A percentile compares a stretch with the other conserved stretches of the same genome.
These are phyloP conservation scores for Carex cristatella DNA, from an alignment of 176 grass and related monocot genomes.

Conservation along the genomic window DNA sequence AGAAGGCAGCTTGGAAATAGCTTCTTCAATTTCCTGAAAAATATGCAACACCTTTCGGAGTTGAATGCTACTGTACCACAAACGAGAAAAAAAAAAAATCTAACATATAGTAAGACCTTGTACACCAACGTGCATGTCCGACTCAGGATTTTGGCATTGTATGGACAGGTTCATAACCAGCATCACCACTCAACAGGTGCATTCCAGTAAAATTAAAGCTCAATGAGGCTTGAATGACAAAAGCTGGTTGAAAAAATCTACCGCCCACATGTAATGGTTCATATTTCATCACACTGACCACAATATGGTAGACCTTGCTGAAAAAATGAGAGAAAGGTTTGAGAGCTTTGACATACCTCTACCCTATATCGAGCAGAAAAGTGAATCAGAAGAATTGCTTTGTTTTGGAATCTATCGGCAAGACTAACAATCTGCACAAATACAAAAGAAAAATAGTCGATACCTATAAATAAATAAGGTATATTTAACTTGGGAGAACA, in stretches of 20 bases:
- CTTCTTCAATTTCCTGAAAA: constrained; percentile 69
- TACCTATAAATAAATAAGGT: background rate
- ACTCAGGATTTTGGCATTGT: background rate
- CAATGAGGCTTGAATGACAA: background rate
- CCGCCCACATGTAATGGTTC: background rate
- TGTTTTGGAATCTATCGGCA: constrained; percentile 62
- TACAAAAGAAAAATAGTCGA: background rate
- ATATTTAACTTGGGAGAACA: background rate
- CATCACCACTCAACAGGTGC: background rate
- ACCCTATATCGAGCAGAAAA: constrained; percentile 74
- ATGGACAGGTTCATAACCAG: background rate
- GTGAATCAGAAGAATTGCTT: constrained; percentile 81
- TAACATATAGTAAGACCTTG: background rate
- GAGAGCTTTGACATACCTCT: constrained; percentile 40
- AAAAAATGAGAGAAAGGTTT: background rate
- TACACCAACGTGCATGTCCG: background rate
- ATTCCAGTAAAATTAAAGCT: constrained; percentile 3
- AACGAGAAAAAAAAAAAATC: background rate
- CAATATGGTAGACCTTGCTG: background rate
- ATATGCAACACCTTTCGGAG: background rate
- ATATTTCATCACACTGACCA: background rate
- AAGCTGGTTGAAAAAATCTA: background rate
- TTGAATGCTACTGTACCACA: constrained; percentile 7
- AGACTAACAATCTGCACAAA: constrained; percentile 53
- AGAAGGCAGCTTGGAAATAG: constrained; percentile 42